Evolutionary conservation across 1,284 basidiomycete species (phyloP), one percentile per base, ranked within the genome.

Genomic region (Waitea zeae): DNA sequence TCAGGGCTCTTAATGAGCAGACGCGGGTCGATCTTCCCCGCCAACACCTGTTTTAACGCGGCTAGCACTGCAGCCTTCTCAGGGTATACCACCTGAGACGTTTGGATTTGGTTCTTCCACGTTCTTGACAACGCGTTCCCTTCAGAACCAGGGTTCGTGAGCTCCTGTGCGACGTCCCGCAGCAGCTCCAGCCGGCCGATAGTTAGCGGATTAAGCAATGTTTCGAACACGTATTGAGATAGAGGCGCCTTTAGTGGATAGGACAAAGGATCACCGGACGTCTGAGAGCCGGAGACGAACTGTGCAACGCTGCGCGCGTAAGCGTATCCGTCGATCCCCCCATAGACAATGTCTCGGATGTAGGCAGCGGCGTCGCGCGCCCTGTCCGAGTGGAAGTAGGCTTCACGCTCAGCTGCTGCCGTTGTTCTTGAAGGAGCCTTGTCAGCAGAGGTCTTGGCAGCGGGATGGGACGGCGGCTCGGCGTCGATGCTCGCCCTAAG

Each of bases 281-380:
- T 32, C 7, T 38, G 37, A 14, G 15, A 33, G 30, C 34, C 31
- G 26, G 22, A 46, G 26, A 75, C 58, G 42, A 83, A 83, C 49
- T 78, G 71, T 17, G 77, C 77, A 33, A 83, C 45, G 47, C 80
- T 83, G 39, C 73, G 58, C 33, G 75, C 61, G 48, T 82, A 82
- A 4, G 79, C 78, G 17, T 71, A 53, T 1, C 79, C 80, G 39
- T 78, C 75, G 0, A 67, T 56, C 24, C 80, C 78, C 1, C 80
- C 80, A 44, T 82, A 83, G 0, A 82, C 77, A 5, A 80, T 48
- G 45, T 81, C 75, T 19, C 63, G 53, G 12, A 83, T 36, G 45
- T 76, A 79, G 17, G 59, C 61, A 49, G 78, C 71, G 1, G 66
- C 75, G 13, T 63, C 59, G n/a, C 48, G 49, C n/a, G n/a, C n/a